phyloP scores from a whole-genome alignment of 2,329 filamentous ascomycete species.

The Pestalotiopsis sp. region DNA sequence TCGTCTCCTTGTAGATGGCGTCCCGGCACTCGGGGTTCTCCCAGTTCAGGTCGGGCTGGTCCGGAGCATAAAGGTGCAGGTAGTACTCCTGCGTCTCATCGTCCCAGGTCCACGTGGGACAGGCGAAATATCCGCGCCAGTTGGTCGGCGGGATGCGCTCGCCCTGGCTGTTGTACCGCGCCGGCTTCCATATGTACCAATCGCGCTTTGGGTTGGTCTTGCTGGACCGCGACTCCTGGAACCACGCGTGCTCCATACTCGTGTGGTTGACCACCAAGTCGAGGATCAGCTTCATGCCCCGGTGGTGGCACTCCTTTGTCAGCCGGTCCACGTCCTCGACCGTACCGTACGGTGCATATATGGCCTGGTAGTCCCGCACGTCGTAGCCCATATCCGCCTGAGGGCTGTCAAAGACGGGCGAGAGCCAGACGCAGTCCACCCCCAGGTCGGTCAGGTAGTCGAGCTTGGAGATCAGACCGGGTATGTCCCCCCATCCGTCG shows the following conservation, averaged over 20 bases:
- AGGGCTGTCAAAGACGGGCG: conserved; percentile 56
- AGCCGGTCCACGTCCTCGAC: conserved; percentile 67
- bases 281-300: conserved; percentile 69
- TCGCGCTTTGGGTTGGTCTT: conserved; percentile 56
- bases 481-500: conserved; percentile 69
- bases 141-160: conserved; percentile 63
- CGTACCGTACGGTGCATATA: conserved; percentile 69
- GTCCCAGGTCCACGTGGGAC: conserved; percentile 57
- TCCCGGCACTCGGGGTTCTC: conserved; percentile 67
- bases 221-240: conserved; percentile 54
- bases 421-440: conserved; percentile 64
- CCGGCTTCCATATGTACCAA: conserved; percentile 69
- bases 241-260: conserved; percentile 57
- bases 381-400: conserved; percentile 75
- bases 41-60: conserved; percentile 81
- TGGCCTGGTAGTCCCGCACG: conserved; percentile 69
- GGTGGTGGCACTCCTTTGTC: conserved; percentile 59
- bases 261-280: conserved; percentile 79
- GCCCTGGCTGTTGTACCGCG: conserved; percentile 55
- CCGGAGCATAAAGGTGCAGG: conserved; percentile 64
- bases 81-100: conserved; percentile 56
- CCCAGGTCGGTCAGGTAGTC: conserved; percentile 67
- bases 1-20: conserved; percentile 67
- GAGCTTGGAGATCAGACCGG: conserved; percentile 65
- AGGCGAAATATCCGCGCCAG: conserved; percentile 50